phyloP scores from a whole-genome alignment of 1,284 basidiomycete species.

The Ceratobasidium sp. region DNA sequence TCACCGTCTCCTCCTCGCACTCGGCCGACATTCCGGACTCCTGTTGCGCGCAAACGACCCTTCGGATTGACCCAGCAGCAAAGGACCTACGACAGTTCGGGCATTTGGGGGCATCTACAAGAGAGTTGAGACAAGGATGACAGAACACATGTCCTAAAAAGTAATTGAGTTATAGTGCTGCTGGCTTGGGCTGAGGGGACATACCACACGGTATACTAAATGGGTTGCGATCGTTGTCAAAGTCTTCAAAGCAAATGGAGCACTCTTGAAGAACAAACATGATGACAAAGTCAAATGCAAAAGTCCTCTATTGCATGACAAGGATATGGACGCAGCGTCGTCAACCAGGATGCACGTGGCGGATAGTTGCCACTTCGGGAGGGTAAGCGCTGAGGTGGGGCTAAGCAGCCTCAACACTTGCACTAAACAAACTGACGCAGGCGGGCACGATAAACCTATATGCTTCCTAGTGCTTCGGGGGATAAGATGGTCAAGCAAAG shows the following conservation, averaged over 20 bases:
- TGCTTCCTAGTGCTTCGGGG: no score
- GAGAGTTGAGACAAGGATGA: constrained; percentile 18
- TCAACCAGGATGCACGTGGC: no score
- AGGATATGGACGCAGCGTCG: not conserved
- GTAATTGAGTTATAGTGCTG: not conserved
- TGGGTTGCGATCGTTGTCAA: constrained; percentile 7
- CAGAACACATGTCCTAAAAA: constrained; percentile 29
- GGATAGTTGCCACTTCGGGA: no score
- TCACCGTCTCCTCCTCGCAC: constrained; percentile 6
- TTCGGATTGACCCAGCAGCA: not conserved
- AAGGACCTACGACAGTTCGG: constrained; percentile 23
- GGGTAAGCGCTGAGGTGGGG: no score
- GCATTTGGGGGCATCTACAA: constrained; percentile 13
- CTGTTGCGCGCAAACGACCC: constrained; percentile 13
- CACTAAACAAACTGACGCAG: no score
- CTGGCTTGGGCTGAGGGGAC: not conserved
- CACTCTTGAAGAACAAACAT: constrained; percentile 31
- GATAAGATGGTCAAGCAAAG: no score
- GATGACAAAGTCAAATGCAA: not conserved
- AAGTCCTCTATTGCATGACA: no score
- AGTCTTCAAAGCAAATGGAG: constrained; percentile 30
- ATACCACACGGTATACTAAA: constrained; percentile 25
- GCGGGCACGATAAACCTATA: no score
- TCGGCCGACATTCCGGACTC: not conserved
- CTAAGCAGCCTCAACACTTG: no score